Evolutionary conservation across 352 stramenopile species (phyloP).

Genomic region (Aphanomyces invadans): DNA sequence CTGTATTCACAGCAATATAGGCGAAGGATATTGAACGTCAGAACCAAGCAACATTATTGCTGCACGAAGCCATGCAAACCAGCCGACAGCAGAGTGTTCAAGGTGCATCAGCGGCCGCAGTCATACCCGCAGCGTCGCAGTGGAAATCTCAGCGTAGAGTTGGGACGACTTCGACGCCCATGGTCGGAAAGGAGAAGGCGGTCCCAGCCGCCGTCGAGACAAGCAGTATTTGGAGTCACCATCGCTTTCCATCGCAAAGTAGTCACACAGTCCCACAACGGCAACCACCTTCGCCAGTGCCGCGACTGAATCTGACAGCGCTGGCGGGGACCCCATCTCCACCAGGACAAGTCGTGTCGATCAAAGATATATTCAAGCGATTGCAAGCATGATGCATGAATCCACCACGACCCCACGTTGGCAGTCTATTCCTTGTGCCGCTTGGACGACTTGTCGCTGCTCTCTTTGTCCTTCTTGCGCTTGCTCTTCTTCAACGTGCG

Average conservation of each 20-base stretch:
- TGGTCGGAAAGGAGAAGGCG: too few relatives aligned
- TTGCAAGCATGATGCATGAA: not conserved
- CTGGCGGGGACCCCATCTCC: not conserved
- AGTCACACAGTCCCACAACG: not conserved
- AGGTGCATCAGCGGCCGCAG: not conserved
- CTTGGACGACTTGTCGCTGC: slow-evolving; percentile 22
- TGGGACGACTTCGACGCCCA: too few relatives aligned
- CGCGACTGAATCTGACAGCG: slow-evolving; percentile 8
- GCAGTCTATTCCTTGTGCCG: slow-evolving; percentile 16
- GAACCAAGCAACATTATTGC: slow-evolving; percentile 16
- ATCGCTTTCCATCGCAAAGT: not conserved
- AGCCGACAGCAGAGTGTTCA: not conserved
- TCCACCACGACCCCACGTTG: not conserved
- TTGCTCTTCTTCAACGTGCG: slow-evolving; percentile 32
- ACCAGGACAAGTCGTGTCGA: not conserved
- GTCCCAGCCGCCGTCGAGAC: too few relatives aligned
- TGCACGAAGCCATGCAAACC: slow-evolving; percentile 1
- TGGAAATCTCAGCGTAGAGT: slow-evolving; percentile 20
- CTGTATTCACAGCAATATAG: too few relatives aligned
- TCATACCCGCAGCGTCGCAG: not conserved
- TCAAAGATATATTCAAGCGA: slow-evolving; percentile 17
- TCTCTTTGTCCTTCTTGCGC: slow-evolving; percentile 23
- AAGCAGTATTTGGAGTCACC: not conserved
- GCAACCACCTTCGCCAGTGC: not conserved
- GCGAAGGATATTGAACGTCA: slow-evolving; percentile 19